Percentiles rank a stretch among this genome's conserved stretches.
These are phyloP conservation scores for Kuraishia ogatae DNA, from an alignment of 805 yeast genomes.

Conservation along the genomic window DNA sequence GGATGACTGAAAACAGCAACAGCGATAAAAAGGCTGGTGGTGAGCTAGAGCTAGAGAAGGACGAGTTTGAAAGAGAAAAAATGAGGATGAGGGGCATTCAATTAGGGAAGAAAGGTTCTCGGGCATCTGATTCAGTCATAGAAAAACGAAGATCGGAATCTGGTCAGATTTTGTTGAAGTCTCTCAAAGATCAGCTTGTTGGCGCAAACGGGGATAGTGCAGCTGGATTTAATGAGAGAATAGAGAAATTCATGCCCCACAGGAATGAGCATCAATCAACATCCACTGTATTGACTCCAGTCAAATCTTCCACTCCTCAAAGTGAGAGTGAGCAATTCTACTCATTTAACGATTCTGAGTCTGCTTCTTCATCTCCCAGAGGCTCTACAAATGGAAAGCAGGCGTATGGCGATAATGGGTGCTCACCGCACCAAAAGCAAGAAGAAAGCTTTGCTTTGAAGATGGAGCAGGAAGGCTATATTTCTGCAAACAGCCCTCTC, in stretches of 20 bases:
- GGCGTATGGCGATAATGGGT: too few species aligned
- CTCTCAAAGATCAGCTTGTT: background rate
- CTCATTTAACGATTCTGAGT: background rate
- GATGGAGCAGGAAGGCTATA: background rate
- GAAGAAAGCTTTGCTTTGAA: background rate
- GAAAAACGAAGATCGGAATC: background rate
- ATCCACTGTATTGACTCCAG: background rate
- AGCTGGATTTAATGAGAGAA: background rate
- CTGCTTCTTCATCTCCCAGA: background rate
- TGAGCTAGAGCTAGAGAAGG: background rate
- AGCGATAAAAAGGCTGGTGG: background rate
- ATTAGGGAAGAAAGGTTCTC: background rate
- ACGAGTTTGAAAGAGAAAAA: background rate
- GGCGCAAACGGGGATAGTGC: background rate
- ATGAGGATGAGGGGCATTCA: background rate
- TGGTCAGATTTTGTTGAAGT: background rate
- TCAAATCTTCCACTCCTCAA: background rate
- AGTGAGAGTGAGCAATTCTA: background rate
- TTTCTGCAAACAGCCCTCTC: too few species aligned
- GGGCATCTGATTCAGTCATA: background rate
- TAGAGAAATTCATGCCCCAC: background rate
- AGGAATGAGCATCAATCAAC: background rate
- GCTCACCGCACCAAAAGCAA: background rate
- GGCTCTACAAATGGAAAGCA: background rate
- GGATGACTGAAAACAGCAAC: background rate